Conservation (phyloP, 495 filamentous ascomycete species). For the Xylaria flabelliformis region DNA sequence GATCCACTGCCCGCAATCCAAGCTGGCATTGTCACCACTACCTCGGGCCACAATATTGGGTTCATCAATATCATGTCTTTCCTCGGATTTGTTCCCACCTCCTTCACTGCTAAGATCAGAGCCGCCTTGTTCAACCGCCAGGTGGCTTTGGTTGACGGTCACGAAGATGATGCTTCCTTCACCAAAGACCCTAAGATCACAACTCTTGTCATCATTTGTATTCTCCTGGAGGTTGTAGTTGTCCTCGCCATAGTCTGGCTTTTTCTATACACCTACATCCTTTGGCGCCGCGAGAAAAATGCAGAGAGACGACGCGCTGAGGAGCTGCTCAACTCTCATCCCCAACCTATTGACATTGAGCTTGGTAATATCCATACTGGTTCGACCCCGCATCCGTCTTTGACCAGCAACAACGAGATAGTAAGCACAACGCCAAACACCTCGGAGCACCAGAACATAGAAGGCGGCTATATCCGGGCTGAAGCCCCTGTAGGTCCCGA, state of each 20-base stretch:
- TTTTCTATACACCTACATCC: not conserved
- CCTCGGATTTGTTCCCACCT: not conserved
- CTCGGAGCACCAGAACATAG: not conserved
- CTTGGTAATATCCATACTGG: not conserved
- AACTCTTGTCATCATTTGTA: not conserved
- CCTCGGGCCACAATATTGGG: not conserved
- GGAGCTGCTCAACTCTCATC: not conserved
- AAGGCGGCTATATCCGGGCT: not conserved
- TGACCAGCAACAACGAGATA: not conserved
- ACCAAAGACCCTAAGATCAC: not conserved
- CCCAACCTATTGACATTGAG: constrained; percentile 13
- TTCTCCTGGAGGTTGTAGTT: not conserved
- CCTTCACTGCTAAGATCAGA: not conserved
- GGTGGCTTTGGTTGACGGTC: not conserved
- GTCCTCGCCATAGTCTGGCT: not conserved
- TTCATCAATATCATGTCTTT: not conserved
- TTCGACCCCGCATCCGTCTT: not conserved
- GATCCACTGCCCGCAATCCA: not conserved
- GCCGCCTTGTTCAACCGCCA: not conserved
- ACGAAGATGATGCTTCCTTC: not conserved
- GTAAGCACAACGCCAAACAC: not conserved
- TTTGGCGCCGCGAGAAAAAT: not conserved
- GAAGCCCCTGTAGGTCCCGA: not conserved
- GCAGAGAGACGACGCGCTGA: constrained; percentile 5
- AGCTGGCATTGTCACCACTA: not conserved